Percentiles rank a stretch among this genome's conserved stretches.
Conservation (phyloP, 345 rosid species). For the Noccaea caerulescens region DNA sequence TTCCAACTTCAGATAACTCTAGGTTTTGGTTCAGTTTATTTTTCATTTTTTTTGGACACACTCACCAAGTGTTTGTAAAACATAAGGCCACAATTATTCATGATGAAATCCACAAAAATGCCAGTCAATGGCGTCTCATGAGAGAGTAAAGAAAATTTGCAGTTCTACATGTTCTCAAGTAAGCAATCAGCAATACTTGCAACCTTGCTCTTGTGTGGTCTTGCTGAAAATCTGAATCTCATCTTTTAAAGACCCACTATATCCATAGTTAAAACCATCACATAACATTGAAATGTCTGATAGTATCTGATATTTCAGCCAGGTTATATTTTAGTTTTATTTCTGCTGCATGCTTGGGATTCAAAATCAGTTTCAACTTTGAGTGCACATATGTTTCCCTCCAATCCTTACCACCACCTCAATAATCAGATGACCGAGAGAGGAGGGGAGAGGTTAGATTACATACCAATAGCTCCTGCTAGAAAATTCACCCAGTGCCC, state of each 20-base stretch:
- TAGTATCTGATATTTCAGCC: not conserved
- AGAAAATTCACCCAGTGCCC: slow-evolving; percentile 94
- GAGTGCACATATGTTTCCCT: not conserved
- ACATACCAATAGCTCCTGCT: slow-evolving; percentile 88
- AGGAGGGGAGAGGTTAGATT: slow-evolving; percentile 2
- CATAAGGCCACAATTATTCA: slow-evolving; percentile 10
- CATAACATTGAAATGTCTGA: slow-evolving; percentile 1
- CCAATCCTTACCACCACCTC: slow-evolving; percentile 11
- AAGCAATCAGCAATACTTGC: slow-evolving; percentile 26
- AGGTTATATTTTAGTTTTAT: not conserved
- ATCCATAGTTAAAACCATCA: not conserved
- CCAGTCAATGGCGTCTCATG: not conserved
- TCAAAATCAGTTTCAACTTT: slow-evolving; percentile 19
- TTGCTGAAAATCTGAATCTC: slow-evolving; percentile 3
- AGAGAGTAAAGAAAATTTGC: slow-evolving; percentile 11
- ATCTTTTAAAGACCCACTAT: slow-evolving; percentile 9
- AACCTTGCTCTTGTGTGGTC: slow-evolving; percentile 12
- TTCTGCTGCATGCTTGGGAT: slow-evolving; percentile 24
- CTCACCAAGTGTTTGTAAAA: not conserved
- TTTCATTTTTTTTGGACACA: not conserved
- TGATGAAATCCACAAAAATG: slow-evolving; percentile 5
- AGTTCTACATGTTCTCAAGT: slow-evolving; percentile 27
- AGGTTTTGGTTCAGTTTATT: slow-evolving; percentile 3
- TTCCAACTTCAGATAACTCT: slow-evolving; percentile 19
- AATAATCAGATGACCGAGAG: slow-evolving; percentile 7